Percentiles rank a stretch among this genome's conserved stretches.
phyloP scores from a whole-genome alignment of 2,329 filamentous ascomycete genomes.

The Blumeriella jaapii region DNA sequence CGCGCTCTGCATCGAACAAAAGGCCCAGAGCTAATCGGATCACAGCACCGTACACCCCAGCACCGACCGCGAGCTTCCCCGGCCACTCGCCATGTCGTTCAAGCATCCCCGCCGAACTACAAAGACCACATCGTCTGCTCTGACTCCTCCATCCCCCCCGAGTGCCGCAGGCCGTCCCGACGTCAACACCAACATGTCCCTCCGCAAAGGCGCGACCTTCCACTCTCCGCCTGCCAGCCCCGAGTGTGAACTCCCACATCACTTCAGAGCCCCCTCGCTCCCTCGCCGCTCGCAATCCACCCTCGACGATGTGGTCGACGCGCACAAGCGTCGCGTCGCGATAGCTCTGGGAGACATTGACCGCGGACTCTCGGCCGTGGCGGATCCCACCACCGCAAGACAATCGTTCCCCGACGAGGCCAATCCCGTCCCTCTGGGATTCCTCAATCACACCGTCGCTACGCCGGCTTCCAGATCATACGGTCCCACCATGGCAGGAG shows the following conservation, averaged over 20 bases:
- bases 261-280: constrained; percentile 33
- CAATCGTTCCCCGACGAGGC: constrained; percentile 42
- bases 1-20: too few relatives aligned
- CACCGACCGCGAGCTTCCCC: too few relatives aligned
- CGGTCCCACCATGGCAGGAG: constrained; percentile 26
- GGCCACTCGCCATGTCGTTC: constrained; percentile 26
- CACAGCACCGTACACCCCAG: too few relatives aligned
- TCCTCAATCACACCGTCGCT: constrained; percentile 45
- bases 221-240: constrained; percentile 33
- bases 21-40: too few relatives aligned
- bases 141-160: constrained; percentile 34
- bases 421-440: constrained; percentile 46
- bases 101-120: constrained; percentile 27
- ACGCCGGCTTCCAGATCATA: constrained; percentile 29
- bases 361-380: constrained; percentile 42
- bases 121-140: constrained; percentile 30
- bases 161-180: constrained; percentile 32
- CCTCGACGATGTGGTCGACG: constrained; percentile 61
- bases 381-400: constrained; percentile 28
- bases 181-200: constrained; percentile 44
- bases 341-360: constrained; percentile 56
- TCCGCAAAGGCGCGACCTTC: constrained; percentile 61
- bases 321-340: constrained; percentile 56
- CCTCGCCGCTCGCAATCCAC: constrained; percentile 55
- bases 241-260: constrained; percentile 30